These are phyloP conservation scores for Exophiala mesophila DNA, from an alignment of 2,329 filamentous ascomycete genomes.

Conservation along the genomic window DNA sequence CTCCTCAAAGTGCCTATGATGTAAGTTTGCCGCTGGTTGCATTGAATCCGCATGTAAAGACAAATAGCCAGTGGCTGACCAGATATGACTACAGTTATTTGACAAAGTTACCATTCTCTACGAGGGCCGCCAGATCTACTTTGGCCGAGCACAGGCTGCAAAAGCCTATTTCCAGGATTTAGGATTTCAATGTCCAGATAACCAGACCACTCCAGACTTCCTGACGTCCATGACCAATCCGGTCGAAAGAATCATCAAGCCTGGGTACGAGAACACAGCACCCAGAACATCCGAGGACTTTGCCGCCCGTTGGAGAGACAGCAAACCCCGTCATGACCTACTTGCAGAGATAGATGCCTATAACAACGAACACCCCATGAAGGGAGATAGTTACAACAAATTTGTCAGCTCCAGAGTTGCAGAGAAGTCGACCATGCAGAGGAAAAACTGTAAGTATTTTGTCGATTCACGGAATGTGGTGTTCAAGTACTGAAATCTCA, in stretches of 20 bases:
- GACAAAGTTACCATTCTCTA: slow-evolving; percentile 66
- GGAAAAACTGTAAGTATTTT: background rate
- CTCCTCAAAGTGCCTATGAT: slow-evolving; percentile 47
- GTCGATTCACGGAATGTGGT: too few relatives aligned
- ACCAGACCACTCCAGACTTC: slow-evolving; percentile 61
- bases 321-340: slow-evolving; percentile 32
- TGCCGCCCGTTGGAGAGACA: slow-evolving; percentile 37
- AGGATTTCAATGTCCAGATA: slow-evolving; percentile 58
- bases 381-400: slow-evolving; percentile 13
- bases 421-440: background rate
- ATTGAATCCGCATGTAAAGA: too few relatives aligned
- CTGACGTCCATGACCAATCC: slow-evolving; percentile 60
- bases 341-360: slow-evolving; percentile 48
- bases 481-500: too few relatives aligned
- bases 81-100: slow-evolving; percentile 45
- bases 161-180: slow-evolving; percentile 59
- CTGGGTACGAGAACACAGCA: slow-evolving; percentile 40
- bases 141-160: slow-evolving; percentile 55
- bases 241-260: slow-evolving; percentile 41
- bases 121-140: slow-evolving; percentile 61
- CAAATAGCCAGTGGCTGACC: too few relatives aligned
- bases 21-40: too few relatives aligned
- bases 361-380: slow-evolving; percentile 47
- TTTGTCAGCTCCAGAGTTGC: background rate
- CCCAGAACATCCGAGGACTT: slow-evolving; percentile 47